A percentile compares a stretch with the other conserved stretches of the same genome.
phyloP scores from a whole-genome alignment of 2,329 filamentous ascomycete genomes.

The Harringtonia lauricola region DNA sequence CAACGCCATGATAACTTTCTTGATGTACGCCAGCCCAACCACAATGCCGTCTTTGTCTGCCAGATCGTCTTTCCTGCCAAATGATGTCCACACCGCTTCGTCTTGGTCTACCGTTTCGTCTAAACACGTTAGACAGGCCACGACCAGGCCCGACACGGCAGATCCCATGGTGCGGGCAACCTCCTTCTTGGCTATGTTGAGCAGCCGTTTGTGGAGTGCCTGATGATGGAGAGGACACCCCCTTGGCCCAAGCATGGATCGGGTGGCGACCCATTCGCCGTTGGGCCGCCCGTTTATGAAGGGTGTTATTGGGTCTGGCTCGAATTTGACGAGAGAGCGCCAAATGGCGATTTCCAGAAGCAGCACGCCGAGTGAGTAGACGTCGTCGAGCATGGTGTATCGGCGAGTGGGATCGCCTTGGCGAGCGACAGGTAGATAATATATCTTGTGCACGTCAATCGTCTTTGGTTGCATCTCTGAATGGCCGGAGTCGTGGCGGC shows the following conservation, averaged over 20 bases:
- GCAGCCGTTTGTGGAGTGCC: not conserved
- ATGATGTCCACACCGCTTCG: not conserved
- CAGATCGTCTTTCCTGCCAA: not conserved
- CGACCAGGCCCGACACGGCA: not conserved
- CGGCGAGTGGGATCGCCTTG: not conserved
- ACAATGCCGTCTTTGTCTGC: constrained; percentile 1
- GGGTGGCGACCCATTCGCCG: not conserved
- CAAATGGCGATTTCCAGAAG: constrained; percentile 1
- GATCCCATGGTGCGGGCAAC: not conserved
- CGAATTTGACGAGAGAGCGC: not conserved
- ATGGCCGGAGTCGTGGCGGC: not conserved
- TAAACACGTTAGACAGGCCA: not conserved
- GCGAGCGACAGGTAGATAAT: not conserved
- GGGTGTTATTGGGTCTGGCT: not conserved
- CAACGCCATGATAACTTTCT: not conserved
- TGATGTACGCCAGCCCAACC: not conserved
- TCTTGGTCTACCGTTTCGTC: not conserved
- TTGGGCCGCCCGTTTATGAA: not conserved
- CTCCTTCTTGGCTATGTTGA: not conserved
- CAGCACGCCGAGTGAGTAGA: constrained; percentile 2
- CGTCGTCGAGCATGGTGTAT: constrained; percentile 1
- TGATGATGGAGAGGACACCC: not conserved
- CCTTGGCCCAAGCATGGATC: not conserved
- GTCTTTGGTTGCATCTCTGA: not conserved
- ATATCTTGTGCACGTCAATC: not conserved